Evolutionary conservation across 768 basidiomycete species (phyloP).

Genomic region (Tulasnella calospora): DNA sequence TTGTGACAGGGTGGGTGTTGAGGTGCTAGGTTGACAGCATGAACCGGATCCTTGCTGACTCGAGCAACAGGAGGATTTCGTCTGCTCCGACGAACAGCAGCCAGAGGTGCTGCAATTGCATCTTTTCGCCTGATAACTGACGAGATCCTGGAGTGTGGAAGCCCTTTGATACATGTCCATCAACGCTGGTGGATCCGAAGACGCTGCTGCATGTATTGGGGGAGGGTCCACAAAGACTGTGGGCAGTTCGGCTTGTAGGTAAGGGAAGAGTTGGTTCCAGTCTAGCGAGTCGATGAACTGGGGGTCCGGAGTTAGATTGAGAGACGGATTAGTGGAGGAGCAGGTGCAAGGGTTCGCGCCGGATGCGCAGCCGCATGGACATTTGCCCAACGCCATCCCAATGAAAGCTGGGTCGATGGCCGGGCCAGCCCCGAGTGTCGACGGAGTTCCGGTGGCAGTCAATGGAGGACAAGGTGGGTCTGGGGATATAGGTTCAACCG

Average conservation of each 20-base stretch:
- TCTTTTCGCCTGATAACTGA: not conserved
- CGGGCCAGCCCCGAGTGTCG: not conserved
- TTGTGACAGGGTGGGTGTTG: not conserved
- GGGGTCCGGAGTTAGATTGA: not conserved
- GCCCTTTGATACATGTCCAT: not conserved
- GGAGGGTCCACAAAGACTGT: constrained; percentile 20
- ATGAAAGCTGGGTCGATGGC: constrained; percentile 21
- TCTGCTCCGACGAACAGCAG: not conserved
- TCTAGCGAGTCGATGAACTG: constrained; percentile 9
- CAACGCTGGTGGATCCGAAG: not conserved
- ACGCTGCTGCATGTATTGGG: not conserved
- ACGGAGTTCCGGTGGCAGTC: not conserved
- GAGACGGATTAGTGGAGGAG: not conserved
- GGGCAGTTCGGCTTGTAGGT: constrained; percentile 23
- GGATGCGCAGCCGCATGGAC: constrained; percentile 17
- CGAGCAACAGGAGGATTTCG: not conserved
- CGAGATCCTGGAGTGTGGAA: not conserved
- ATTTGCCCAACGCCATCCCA: constrained; percentile 24
- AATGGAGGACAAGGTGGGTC: not conserved
- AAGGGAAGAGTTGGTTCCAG: constrained; percentile 22
- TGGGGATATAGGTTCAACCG: not conserved
- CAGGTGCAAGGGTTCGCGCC: constrained; percentile 20
- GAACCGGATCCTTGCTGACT: not conserved
- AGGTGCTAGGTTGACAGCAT: not conserved
- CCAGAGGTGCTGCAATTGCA: not conserved